Evolutionary conservation across 2,329 filamentous ascomycete genomes (phyloP), one percentile per base, ranked within the genome.

Genomic region (Pochonia chlamydosporia): DNA sequence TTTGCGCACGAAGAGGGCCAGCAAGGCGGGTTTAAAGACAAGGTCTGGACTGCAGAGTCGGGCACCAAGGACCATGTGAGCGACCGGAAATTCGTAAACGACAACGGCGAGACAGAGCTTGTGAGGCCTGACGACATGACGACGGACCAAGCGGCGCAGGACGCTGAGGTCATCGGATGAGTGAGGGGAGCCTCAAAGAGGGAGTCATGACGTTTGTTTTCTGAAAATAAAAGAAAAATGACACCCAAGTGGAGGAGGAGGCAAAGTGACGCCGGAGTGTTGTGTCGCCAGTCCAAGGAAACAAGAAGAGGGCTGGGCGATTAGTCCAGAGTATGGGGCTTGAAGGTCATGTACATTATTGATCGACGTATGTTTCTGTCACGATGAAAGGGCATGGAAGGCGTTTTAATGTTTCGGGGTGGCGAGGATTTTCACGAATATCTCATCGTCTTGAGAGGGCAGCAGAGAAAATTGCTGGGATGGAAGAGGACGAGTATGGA

Each of bases 1-100:
- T 97, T 89, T 72, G 90, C 90, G 67, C 93, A 99, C 66, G 86
- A 84, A 35, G 89, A 95, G 46, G 93, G 92, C 11, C 93, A 99
- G 71, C 82, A 88, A 57, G 89, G 87, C 43, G 81, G 79, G 13
- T 92, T 90, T 67, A 80, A 84, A 51, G 89, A 95, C 65, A 96
- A 95, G 70, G 89, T 95, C 24, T 97, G 92, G 92, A 90, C 84
- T 16, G 79, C 89, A 3, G 79, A 76, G 10, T 47, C 55, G n/a
- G n/a, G n/a, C 4, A 57, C 68, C 20, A 61, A 76, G 56, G 73
- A 79, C 48, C 89, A 95, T 64, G 83, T 95, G 43, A 95, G 89
- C 61, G 89, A 96, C 66, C 78, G 91, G 58, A 92, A 88, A 62
- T 96, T 96, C 69, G 82, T 92, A 43, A 82, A 89, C 49, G 84